Base-by-base conservation (phyloP, 2,329 filamentous ascomycete species). In the Fusarium xylarioides region DNA sequence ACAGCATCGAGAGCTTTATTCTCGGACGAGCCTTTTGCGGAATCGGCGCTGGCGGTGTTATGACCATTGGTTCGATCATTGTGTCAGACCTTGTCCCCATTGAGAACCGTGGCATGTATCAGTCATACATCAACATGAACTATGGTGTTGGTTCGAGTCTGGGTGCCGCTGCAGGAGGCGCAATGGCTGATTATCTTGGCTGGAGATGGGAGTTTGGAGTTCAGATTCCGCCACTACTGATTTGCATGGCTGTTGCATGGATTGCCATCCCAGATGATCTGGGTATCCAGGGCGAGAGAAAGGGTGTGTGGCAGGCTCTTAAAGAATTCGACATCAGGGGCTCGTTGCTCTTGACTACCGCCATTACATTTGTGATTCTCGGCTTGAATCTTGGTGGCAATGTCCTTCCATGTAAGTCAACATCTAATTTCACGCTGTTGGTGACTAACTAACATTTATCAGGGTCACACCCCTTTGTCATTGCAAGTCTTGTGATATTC, bases 21-120 rank as follows among this genome's bases (percentile, higher is more conserved):
- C 79, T 90, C 1, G 93, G 92, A 35, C 83, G 93, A 72, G 92
- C 92, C 0, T 82, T 92, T 11, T 93, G 91, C 69, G 93, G 93
- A 0, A 80, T 95, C 8, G 93, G 92, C 3, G 93, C 92, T 0
- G 93, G 92, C 1, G 92, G 92, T 0, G 86, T 92, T 54, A 87
- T 93, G 81, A 89, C 90, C 15, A 2, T 85, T 94, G 83, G 91
- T 89, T 4, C 90, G 86, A 93, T 95, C 61, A 90, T 94, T 69
- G 90, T 91, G 23, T 92, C 91, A 63, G 92, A 95, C 79, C 82
- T 94, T 53, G 91, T 95, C 40, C 91, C 91, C 3, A 92, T 95
- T 71, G 88, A 92, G 83, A 59, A 65, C 28, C 85, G 93, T n/a
- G 91, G 92, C 7, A 87, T 88, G 8, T 95, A 93, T 74, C 93